These are phyloP conservation scores for Tillandsia leiboldiana DNA, from an alignment of 176 grass and related monocot genomes.

Conservation along the genomic window DNA sequence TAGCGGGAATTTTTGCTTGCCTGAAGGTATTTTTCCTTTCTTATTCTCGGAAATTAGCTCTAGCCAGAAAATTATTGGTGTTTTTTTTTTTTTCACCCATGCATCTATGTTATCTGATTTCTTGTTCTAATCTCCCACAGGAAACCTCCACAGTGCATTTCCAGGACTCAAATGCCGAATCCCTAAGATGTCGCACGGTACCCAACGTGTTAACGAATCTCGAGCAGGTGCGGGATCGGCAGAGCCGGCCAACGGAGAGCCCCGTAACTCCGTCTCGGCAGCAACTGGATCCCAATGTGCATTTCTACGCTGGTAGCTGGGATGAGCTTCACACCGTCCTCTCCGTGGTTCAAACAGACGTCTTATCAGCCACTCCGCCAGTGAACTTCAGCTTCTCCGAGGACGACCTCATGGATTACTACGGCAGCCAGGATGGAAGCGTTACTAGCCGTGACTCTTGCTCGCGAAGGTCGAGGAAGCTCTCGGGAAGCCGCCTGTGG, in stretches of 20 bases:
- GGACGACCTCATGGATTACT: conserved; percentile 81
- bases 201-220: conserved; percentile 93
- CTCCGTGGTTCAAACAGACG: conserved; percentile 45
- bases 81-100: conserved; percentile 9
- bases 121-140: conserved; percentile 26
- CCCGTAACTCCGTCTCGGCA: conserved; percentile 86
- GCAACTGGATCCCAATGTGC: conserved; percentile 46
- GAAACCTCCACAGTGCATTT: conserved; percentile 86
- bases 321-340: conserved; percentile 72
- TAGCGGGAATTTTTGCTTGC: conserved; percentile 83
- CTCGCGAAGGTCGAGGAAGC: conserved; percentile 64
- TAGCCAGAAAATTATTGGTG: not conserved
- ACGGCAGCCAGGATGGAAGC: conserved; percentile 71
- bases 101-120: conserved; percentile 17
- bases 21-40: conserved; percentile 58
- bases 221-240: conserved; percentile 65
- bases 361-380: conserved; percentile 16
- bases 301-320: conserved; percentile 88
- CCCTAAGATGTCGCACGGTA: conserved; percentile 70
- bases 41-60: conserved; percentile 1
- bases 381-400: conserved; percentile 77
- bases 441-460: conserved; percentile 46
- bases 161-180: conserved; percentile 88
- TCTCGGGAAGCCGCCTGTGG: conserved; percentile 88
- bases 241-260: conserved; percentile 68